Conservation (phyloP, 306 rosid species). For the Pyrus communis region DNA sequence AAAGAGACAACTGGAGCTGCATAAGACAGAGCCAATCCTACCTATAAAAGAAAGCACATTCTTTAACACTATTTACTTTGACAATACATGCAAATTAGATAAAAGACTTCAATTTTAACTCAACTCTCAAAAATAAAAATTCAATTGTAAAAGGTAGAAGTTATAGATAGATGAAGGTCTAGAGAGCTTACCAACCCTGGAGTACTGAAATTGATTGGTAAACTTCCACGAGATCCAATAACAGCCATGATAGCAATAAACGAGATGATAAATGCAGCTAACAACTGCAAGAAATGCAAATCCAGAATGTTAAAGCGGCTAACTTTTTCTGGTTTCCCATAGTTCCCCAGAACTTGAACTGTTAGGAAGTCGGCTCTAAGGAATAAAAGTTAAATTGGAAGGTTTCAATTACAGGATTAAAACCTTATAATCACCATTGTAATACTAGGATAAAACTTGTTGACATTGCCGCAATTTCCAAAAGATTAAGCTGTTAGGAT, state of each 20-base stretch:
- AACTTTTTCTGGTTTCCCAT: background rate
- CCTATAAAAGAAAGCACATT: conserved; percentile 37
- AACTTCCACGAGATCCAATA: conserved; percentile 57
- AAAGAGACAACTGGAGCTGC: conserved; percentile 84
- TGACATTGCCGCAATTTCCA: background rate
- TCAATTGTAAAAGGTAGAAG: background rate
- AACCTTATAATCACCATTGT: background rate
- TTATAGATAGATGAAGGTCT: conserved; percentile 18
- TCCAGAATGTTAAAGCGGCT: conserved; percentile 15
- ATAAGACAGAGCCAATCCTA: conserved; percentile 88
- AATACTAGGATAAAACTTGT: background rate
- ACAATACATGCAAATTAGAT: background rate
- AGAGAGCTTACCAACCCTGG: conserved; percentile 78
- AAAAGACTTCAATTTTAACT: background rate
- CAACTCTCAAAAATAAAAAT: background rate
- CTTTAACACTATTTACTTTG: background rate
- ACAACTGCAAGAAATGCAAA: conserved; percentile 49
- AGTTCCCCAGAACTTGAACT: background rate
- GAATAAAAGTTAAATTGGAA: background rate
- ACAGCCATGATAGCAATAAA: conserved; percentile 91
- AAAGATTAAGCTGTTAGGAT: background rate
- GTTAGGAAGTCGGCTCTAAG: background rate
- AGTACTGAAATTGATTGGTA: conserved; percentile 70
- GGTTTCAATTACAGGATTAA: background rate
- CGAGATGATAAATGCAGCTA: conserved; percentile 73